phyloP scores from a whole-genome alignment of 306 rosid genomes.

The Ziziphus jujuba region DNA sequence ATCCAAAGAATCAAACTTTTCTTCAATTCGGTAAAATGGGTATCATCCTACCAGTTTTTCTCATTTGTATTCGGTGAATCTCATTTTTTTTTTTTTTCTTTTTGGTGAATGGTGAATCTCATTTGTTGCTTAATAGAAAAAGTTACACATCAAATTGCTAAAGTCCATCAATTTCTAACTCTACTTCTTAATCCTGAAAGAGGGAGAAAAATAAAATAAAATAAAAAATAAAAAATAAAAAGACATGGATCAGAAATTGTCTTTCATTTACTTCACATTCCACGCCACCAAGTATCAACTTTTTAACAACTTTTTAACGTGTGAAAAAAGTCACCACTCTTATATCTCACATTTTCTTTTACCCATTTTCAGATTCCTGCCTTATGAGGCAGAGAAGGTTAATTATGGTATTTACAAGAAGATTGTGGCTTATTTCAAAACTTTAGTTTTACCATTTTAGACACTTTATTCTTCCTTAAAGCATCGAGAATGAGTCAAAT shows the following conservation, averaged over 20 bases:
- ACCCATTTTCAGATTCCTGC: constrained; percentile 2
- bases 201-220: no score
- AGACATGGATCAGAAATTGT: neutral
- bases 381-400: neutral
- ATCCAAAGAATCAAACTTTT: neutral
- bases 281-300: neutral
- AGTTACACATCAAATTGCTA: no score
- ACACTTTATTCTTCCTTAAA: neutral
- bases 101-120: neutral
- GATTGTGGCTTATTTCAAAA: neutral
- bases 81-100: no score
- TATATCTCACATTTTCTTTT: neutral
- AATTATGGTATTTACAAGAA: neutral
- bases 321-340: neutral
- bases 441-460: neutral
- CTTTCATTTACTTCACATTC: neutral
- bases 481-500: constrained; percentile 13
- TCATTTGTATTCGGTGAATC: neutral
- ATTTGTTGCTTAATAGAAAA: no score
- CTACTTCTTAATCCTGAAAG: no score
- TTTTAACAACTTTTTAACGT: neutral
- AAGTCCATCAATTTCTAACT: no score
- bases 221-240: no score
- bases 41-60: neutral
- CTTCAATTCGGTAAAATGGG: neutral